phyloP scores from a whole-genome alignment of 1,139 yeast species.

The Chernovozyma sophiae-reginae region DNA sequence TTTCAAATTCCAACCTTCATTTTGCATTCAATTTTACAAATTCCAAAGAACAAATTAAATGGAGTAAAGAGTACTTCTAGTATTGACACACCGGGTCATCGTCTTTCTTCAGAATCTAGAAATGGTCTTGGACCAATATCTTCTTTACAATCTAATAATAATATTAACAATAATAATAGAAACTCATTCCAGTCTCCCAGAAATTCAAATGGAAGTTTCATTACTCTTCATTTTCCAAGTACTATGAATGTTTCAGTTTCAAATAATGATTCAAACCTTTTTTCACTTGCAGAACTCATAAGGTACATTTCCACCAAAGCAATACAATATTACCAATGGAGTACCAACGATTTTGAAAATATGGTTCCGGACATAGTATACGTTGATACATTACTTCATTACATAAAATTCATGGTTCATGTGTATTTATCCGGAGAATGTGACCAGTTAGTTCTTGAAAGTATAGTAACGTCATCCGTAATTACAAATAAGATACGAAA shows the following conservation, averaged over 20 bases:
- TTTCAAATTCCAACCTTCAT: constrained; percentile 53
- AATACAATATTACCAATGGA: constrained; percentile 54
- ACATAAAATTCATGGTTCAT: constrained; percentile 56
- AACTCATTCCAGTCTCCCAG: constrained; percentile 26
- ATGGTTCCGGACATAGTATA: constrained; percentile 80
- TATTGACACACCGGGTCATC: neutral
- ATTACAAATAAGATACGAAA: constrained; percentile 15
- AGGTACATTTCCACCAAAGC: constrained; percentile 42
- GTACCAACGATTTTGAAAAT: constrained; percentile 63
- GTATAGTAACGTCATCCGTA: constrained; percentile 25
- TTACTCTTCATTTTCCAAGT: constrained; percentile 14
- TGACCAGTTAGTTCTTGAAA: constrained; percentile 36
- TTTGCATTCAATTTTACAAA: constrained; percentile 21
- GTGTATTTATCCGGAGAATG: constrained; percentile 49
- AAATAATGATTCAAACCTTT: constrained; percentile 6
- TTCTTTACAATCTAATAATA: neutral
- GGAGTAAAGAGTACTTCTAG: neutral
- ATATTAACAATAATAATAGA: constrained; percentile 2
- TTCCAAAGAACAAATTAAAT: constrained; percentile 21
- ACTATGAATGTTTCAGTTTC: constrained; percentile 5
- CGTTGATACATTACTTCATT: constrained; percentile 67
- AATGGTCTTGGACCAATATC: neutral
- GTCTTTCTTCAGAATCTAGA: constrained; percentile 1
- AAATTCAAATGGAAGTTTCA: constrained; percentile 22
- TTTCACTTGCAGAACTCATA: constrained; percentile 47